phyloP scores from a whole-genome alignment of 768 basidiomycete species.

The Mycena pura region DNA sequence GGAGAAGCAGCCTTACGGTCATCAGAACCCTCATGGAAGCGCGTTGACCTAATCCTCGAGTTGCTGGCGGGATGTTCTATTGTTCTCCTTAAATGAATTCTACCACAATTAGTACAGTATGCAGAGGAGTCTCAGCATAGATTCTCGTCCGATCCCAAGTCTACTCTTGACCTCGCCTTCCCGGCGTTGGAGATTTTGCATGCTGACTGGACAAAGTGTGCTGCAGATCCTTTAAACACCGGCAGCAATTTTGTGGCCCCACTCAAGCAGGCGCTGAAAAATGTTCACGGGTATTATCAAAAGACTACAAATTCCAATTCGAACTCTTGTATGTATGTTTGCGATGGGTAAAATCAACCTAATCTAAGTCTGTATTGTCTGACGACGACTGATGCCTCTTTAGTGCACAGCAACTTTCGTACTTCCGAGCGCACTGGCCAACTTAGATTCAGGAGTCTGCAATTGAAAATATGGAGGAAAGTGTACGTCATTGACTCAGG shows the following conservation, averaged over 20 bases:
- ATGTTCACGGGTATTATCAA: constrained; percentile 35
- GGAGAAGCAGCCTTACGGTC: not conserved
- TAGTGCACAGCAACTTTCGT: not conserved
- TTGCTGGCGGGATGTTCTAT: constrained; percentile 1
- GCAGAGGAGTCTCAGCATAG: not conserved
- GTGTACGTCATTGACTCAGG: too few relatives aligned
- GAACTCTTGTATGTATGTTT: constrained; percentile 35
- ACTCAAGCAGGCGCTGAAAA: constrained; percentile 26
- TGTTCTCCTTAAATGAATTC: not conserved
- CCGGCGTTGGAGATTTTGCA: constrained; percentile 34
- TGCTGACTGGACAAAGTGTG: constrained; percentile 29
- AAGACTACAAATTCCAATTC: constrained; percentile 34
- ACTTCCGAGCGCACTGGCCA: not conserved
- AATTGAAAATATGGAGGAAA: constrained; percentile 1
- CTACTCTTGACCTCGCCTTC: constrained; percentile 33
- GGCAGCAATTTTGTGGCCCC: constrained; percentile 25
- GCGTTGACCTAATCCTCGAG: not conserved
- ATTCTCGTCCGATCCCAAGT: constrained; percentile 8
- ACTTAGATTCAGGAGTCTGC: not conserved
- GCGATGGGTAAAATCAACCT: constrained; percentile 36
- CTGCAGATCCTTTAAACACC: constrained; percentile 25
- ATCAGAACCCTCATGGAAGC: not conserved
- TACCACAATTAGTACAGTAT: not conserved
- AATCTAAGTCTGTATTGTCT: not conserved
- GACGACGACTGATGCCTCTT: not conserved